Evolutionary conservation across 2,329 filamentous ascomycete species (phyloP).

Genomic region (Parafenestella ontariensis): DNA sequence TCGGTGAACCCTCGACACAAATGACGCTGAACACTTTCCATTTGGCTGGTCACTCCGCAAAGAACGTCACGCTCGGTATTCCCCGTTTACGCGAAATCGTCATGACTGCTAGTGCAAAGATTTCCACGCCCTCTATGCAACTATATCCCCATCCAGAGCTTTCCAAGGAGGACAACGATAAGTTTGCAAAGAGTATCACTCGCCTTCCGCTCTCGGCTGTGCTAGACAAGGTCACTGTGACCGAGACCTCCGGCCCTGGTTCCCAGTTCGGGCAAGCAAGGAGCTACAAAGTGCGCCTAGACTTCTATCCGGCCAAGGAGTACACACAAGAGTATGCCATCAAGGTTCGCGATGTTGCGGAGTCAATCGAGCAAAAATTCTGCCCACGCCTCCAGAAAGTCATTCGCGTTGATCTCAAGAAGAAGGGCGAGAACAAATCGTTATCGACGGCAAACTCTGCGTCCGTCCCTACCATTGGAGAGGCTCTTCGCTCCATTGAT

Average conservation of each 20-base stretch:
- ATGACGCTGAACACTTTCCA: constrained; percentile 99
- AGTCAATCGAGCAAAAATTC: constrained; percentile 81
- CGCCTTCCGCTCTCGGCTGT: constrained; percentile 84
- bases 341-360: constrained; percentile 75
- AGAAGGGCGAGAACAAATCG: constrained; percentile 69
- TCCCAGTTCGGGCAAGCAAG: constrained; percentile 75
- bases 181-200: constrained; percentile 91
- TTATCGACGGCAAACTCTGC: constrained; percentile 61
- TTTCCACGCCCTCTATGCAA: constrained; percentile 91
- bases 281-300: constrained; percentile 80
- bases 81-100: constrained; percentile 95
- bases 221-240: constrained; percentile 79
- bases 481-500: constrained; percentile 62
- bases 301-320: constrained; percentile 84
- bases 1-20: constrained; percentile 96
- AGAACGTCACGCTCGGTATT: constrained; percentile 99
- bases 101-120: constrained; percentile 91
- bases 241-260: constrained; percentile 79
- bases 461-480: constrained; percentile 78
- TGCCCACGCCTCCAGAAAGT: constrained; percentile 73
- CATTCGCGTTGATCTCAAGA: constrained; percentile 78
- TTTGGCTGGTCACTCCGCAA: constrained; percentile 96
- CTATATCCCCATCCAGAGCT: constrained; percentile 78
- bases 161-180: constrained; percentile 70
- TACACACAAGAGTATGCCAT: constrained; percentile 90